Percentiles rank a stretch among this genome's conserved stretches.
Evolutionary conservation across 495 filamentous ascomycete species (phyloP).

Genomic region (Umbilicaria muhlenbergii): DNA sequence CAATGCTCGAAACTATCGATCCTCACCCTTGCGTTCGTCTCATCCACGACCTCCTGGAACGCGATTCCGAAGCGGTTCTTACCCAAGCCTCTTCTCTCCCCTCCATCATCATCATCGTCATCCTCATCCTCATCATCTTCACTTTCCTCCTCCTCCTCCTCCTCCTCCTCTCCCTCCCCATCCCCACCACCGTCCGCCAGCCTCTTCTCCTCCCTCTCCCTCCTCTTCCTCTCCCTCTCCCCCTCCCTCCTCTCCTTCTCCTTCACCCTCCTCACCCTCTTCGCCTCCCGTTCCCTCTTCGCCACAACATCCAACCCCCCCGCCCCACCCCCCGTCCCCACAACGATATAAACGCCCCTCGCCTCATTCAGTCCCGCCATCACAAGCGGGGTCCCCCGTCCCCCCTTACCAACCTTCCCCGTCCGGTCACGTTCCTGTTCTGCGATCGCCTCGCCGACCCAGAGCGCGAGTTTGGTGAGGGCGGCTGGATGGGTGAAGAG

Average conservation of each 20-base stretch:
- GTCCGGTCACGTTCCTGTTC: conserved; percentile 69
- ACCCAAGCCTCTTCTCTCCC: conserved; percentile 44
- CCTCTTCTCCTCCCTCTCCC: conserved; percentile 22
- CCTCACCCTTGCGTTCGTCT: conserved; percentile 76
- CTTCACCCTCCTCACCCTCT: conserved; percentile 42
- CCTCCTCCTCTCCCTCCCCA: conserved; percentile 37
- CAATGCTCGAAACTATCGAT: conserved; percentile 97
- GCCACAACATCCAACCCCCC: conserved; percentile 48
- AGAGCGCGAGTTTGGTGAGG: conserved; percentile 79
- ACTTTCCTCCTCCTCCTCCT: conserved; percentile 24
- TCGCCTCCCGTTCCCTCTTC: conserved; percentile 41
- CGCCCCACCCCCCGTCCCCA: conserved; percentile 72
- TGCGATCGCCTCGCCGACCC: conserved; percentile 83
- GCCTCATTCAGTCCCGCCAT: conserved; percentile 80
- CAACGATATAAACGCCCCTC: conserved; percentile 77
- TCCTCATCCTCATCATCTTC: conserved; percentile 42
- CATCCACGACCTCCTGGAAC: conserved; percentile 86
- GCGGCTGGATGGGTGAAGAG: conserved; percentile 87
- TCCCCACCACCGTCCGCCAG: conserved; percentile 40
- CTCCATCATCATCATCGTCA: conserved; percentile 43
- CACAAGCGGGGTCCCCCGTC: conserved; percentile 69
- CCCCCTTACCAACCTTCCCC: conserved; percentile 50
- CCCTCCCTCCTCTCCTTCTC: conserved; percentile 46
- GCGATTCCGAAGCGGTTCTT: conserved; percentile 84
- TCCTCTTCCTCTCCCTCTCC: conserved; percentile 44